phyloP scores from a whole-genome alignment of 2,329 filamentous ascomycete species.

The Sarocladium strictum region DNA sequence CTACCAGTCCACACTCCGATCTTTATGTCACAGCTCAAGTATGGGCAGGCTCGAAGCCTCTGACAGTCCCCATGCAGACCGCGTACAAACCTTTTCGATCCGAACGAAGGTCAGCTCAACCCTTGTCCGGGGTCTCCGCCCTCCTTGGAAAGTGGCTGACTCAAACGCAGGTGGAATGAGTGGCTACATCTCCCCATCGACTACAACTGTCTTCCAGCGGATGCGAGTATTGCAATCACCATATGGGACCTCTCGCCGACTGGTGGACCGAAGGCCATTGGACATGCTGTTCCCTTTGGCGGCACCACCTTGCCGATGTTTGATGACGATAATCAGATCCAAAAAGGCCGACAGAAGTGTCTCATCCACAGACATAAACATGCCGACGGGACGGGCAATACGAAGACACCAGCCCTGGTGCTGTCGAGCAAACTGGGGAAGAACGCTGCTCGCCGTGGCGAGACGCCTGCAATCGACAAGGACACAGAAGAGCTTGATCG shows the following conservation, averaged over 20 bases:
- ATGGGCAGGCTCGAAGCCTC: slow-evolving; percentile 91
- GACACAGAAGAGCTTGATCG: slow-evolving; percentile 81
- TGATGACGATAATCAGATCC: slow-evolving; percentile 82
- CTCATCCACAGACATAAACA: slow-evolving; percentile 72
- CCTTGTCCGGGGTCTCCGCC: background rate
- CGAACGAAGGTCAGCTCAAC: slow-evolving; percentile 47
- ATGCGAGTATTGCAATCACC: slow-evolving; percentile 83
- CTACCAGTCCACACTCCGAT: slow-evolving; percentile 69
- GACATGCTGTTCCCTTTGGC: slow-evolving; percentile 84
- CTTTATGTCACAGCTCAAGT: slow-evolving; percentile 90
- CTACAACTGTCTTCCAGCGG: slow-evolving; percentile 75
- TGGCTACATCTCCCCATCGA: slow-evolving; percentile 86
- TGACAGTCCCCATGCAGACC: slow-evolving; percentile 88
- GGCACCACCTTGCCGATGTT: slow-evolving; percentile 92
- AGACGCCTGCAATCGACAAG: slow-evolving; percentile 52
- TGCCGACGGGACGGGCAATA: slow-evolving; percentile 78
- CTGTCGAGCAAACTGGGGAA: slow-evolving; percentile 19
- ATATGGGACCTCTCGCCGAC: slow-evolving; percentile 89
- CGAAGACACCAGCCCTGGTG: slow-evolving; percentile 63
- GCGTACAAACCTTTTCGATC: slow-evolving; percentile 86
- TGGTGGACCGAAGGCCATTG: slow-evolving; percentile 61
- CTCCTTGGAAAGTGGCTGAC: background rate
- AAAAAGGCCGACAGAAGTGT: slow-evolving; percentile 91
- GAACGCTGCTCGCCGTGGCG: slow-evolving; percentile 43
- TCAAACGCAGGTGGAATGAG: slow-evolving; percentile 73